Evolutionary conservation across 768 basidiomycete species (phyloP).

Genomic region (Scleroderma bovista): DNA sequence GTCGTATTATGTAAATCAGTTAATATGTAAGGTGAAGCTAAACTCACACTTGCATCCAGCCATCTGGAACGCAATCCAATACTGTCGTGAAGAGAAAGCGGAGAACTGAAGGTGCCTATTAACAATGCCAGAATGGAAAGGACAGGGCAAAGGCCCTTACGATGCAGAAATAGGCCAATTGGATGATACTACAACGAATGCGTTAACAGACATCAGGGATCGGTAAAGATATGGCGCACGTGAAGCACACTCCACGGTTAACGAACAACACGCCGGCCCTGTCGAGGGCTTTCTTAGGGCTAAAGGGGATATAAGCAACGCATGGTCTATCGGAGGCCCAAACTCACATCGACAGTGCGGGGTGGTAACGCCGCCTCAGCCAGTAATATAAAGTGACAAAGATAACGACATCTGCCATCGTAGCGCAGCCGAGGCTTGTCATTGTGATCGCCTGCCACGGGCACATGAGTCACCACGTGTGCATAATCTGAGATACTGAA

Average conservation of each 20-base stretch:
- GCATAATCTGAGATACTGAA: neutral
- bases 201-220: neutral
- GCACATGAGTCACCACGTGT: neutral
- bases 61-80: constrained; percentile 28
- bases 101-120: constrained; percentile 14
- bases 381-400: constrained; percentile 14
- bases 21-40: neutral
- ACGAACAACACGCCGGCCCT: constrained; percentile 3
- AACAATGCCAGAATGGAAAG: neutral
- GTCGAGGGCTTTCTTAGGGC: constrained; percentile 7
- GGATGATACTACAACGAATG: constrained; percentile 11
- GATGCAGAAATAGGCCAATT: constrained; percentile 11
- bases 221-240: constrained; percentile 14
- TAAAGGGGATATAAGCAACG: constrained; percentile 1
- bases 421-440: constrained; percentile 7
- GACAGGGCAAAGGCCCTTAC: constrained; percentile 11
- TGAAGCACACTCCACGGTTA: constrained; percentile 18
- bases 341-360: constrained; percentile 15
- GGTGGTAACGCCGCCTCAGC: constrained; percentile 13
- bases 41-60: constrained; percentile 17
- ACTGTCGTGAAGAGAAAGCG: constrained; percentile 13
- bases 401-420: constrained; percentile 9
- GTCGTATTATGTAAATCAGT: neutral
- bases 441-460: constrained; percentile 9
- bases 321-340: neutral